phyloP scores from a whole-genome alignment of 2,329 filamentous ascomycete genomes.

The Ophiostoma pallidulum region DNA sequence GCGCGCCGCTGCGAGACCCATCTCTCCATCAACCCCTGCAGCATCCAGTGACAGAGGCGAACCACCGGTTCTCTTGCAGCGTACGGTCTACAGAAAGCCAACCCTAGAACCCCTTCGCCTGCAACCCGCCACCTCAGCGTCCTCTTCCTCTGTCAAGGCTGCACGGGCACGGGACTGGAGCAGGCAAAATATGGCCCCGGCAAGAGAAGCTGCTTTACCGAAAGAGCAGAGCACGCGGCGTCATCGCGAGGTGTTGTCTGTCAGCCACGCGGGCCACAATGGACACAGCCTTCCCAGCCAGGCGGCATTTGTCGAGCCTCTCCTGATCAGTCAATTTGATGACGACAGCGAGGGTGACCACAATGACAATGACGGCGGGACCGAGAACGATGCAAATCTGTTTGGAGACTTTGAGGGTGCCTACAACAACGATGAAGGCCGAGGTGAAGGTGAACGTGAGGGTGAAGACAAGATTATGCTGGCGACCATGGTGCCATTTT shows the following conservation, averaged over 20 bases:
- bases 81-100: conserved; percentile 9
- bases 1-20: neutral
- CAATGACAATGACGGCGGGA: neutral
- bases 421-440: conserved; percentile 4
- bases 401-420: conserved; percentile 10
- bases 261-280: too few species aligned
- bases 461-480: conserved; percentile 11
- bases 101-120: neutral
- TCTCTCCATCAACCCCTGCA: neutral
- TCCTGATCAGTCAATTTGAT: conserved; percentile 1
- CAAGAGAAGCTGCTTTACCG: neutral
- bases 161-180: neutral
- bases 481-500: conserved; percentile 10
- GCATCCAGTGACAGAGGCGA: neutral
- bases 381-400: neutral
- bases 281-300: neutral
- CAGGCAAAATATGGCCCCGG: neutral
- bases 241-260: neutral
- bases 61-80: neutral
- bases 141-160: neutral
- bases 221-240: too few species aligned
- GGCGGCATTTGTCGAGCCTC: neutral
- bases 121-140: neutral
- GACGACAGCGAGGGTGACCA: conserved; percentile 7
- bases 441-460: neutral